A percentile compares a stretch with the other conserved stretches of the same genome.
phyloP scores from a whole-genome alignment of 1,284 basidiomycete species.

The Schizopora paradoxa region DNA sequence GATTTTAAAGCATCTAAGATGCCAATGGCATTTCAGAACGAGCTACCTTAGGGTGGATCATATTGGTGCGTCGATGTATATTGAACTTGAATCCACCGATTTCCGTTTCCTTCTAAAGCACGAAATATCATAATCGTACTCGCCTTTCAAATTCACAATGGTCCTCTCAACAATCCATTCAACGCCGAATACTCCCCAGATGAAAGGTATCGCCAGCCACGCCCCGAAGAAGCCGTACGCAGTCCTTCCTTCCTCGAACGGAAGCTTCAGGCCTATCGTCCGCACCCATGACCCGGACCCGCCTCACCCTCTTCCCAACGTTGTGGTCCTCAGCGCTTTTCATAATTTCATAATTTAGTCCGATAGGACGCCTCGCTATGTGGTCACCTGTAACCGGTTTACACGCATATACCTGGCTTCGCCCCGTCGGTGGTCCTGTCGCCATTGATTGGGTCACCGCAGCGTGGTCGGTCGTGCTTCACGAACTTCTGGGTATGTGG shows the following conservation, averaged over 20 bases:
- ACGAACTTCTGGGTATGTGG: constrained; percentile 49
- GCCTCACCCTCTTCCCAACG: constrained; percentile 55
- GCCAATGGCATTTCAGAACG: too few species aligned
- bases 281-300: constrained; percentile 61
- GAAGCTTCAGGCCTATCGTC: constrained; percentile 52
- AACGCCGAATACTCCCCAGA: constrained; percentile 30
- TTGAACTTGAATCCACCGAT: too few species aligned
- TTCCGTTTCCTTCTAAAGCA: too few species aligned
- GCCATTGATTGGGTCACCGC: constrained; percentile 66
- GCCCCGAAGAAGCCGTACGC: constrained; percentile 46
- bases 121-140: too few species aligned
- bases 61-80: too few species aligned
- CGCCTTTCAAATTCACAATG: constrained; percentile 3
- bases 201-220: constrained; percentile 30
- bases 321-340: constrained; percentile 63
- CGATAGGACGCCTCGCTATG: constrained; percentile 61
- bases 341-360: constrained; percentile 44
- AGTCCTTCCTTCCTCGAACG: constrained; percentile 46
- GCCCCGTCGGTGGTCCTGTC: constrained; percentile 47
- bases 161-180: constrained; percentile 4
- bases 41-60: too few species aligned
- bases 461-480: constrained; percentile 63
- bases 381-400: constrained; percentile 58
- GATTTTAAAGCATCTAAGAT: too few species aligned
- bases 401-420: constrained; percentile 57